Evolutionary conservation across 768 basidiomycete species (phyloP).

Genomic region (Amanita subjunquillea): DNA sequence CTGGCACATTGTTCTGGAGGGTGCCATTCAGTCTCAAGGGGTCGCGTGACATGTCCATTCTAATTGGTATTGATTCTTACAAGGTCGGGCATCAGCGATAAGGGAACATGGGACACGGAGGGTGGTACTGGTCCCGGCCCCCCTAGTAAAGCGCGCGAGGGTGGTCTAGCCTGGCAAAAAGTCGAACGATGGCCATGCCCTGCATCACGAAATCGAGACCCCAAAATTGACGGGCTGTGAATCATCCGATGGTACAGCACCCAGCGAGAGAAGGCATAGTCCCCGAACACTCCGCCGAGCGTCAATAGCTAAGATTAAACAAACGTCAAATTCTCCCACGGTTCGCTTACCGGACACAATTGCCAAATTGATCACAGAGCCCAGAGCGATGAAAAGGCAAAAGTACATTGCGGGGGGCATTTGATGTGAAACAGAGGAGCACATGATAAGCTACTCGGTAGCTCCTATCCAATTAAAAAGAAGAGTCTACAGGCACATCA

Average conservation of each 20-base stretch:
- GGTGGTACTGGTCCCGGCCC: neutral
- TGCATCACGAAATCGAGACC: neutral
- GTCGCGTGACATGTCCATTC: neutral
- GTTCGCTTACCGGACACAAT: neutral
- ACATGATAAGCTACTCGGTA: conserved; percentile 1
- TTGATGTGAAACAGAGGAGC: neutral
- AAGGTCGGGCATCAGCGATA: neutral
- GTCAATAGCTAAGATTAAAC: neutral
- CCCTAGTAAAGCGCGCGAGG: neutral
- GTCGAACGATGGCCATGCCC: neutral
- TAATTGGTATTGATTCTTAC: neutral
- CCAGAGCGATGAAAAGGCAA: neutral
- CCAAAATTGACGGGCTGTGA: neutral
- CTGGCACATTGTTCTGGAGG: neutral
- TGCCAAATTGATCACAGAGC: neutral
- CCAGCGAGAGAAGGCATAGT: neutral
- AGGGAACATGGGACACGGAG: neutral
- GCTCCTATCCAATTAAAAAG: neutral
- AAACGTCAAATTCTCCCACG: neutral
- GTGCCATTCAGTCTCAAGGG: neutral
- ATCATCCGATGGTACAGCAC: neutral
- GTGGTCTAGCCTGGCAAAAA: neutral
- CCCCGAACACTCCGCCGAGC: neutral
- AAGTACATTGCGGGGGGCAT: neutral
- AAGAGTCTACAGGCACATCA: neutral